These are phyloP conservation scores for Thermothielavioides terrestris DNA, from an alignment of 495 filamentous ascomycete species.

Conservation along the genomic window DNA sequence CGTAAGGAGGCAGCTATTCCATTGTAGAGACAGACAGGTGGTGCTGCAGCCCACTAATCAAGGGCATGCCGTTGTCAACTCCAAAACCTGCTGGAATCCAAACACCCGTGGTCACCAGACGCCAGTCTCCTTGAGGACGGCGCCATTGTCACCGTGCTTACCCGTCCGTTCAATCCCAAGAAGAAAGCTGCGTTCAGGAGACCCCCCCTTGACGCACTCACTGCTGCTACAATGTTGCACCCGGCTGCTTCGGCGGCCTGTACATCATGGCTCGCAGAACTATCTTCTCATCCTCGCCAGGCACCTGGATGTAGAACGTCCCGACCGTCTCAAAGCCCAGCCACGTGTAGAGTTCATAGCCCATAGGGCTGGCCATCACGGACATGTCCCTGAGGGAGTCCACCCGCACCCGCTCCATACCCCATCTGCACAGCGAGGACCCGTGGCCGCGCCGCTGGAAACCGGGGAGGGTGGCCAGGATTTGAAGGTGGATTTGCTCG, in stretches of 20 bases:
- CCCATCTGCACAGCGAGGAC: slow-evolving; percentile 27
- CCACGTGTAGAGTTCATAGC: slow-evolving; percentile 23
- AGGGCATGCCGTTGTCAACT: too few species aligned
- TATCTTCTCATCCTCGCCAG: slow-evolving; percentile 24
- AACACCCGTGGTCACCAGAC: too few species aligned
- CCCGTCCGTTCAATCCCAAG: too few species aligned
- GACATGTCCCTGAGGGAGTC: slow-evolving; percentile 20
- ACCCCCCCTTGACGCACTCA: too few species aligned
- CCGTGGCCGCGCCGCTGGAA: slow-evolving; percentile 28
- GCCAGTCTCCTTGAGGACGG: too few species aligned
- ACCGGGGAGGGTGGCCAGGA: slow-evolving; percentile 26
- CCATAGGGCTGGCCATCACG: slow-evolving; percentile 34
- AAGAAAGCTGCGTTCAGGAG: too few species aligned
- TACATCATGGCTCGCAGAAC: slow-evolving; percentile 34
- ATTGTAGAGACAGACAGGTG: too few species aligned
- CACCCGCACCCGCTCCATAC: slow-evolving; percentile 19
- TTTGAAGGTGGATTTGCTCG: slow-evolving; percentile 29
- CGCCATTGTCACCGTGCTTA: too few species aligned
- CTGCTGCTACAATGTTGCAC: too few species aligned
- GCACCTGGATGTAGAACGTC: slow-evolving; percentile 23
- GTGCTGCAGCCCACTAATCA: too few species aligned
- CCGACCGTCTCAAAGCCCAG: slow-evolving; percentile 19
- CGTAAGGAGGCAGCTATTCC: too few species aligned
- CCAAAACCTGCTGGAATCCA: too few species aligned
- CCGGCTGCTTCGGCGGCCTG: background rate